These are phyloP conservation scores for Scheffersomyces lignicola DNA, from an alignment of 1,139 yeast species.

Conservation along the genomic window DNA sequence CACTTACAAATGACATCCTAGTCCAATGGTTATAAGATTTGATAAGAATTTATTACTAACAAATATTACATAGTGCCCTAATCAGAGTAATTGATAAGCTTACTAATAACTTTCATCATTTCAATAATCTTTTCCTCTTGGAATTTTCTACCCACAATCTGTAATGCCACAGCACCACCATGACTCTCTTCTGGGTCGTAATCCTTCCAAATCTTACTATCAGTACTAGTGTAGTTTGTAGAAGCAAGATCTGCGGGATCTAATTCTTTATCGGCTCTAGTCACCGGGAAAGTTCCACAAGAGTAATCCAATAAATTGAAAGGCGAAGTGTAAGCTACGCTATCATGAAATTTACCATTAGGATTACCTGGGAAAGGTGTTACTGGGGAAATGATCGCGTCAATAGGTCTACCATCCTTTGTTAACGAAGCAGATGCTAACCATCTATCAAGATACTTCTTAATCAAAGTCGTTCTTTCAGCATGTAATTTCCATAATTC, in stretches of 20 bases:
- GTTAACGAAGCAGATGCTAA: constrained; percentile 29
- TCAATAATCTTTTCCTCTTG: constrained; percentile 63
- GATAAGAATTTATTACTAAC: not conserved
- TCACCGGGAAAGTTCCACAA: constrained; percentile 61
- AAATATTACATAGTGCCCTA: constrained; percentile 1
- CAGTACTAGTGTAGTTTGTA: constrained; percentile 18
- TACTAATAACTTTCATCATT: constrained; percentile 28
- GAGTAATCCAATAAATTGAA: constrained; percentile 61
- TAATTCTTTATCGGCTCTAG: constrained; percentile 44
- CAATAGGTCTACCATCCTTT: constrained; percentile 43
- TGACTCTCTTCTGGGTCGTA: constrained; percentile 59
- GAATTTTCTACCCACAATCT: constrained; percentile 56
- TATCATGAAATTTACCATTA: constrained; percentile 32
- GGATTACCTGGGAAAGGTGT: constrained; percentile 50
- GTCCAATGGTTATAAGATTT: no score
- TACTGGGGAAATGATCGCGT: constrained; percentile 49
- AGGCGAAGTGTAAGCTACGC: constrained; percentile 54
- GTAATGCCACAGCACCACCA: constrained; percentile 68
- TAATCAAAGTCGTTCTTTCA: constrained; percentile 31
- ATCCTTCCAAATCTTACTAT: constrained; percentile 23
- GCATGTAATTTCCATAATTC: constrained; percentile 45
- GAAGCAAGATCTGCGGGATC: constrained; percentile 29
- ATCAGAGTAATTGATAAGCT: constrained; percentile 16
- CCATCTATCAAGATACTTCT: constrained; percentile 40
- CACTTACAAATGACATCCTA: no score